Evolutionary conservation across 2,329 filamentous ascomycete species (phyloP), one percentile per base, ranked within the genome.

Genomic region (Diplodia sapinea): DNA sequence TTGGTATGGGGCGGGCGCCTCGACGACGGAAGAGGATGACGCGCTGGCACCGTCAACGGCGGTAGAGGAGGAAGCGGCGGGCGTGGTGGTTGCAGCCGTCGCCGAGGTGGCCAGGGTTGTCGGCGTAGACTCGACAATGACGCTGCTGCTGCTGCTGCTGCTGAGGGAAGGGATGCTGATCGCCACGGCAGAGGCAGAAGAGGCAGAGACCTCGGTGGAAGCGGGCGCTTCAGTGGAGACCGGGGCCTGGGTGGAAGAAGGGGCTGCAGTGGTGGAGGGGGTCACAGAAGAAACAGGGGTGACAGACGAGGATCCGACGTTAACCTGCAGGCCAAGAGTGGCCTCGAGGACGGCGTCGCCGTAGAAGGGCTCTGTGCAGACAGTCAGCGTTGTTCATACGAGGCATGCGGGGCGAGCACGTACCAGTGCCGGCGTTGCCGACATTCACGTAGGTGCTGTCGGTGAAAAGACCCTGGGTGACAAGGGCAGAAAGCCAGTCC

Each of bases 391-490:
- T 6, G 9, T 20, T n/a, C 7, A 11, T 47, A 9, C 9, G 17
- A 47, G 20, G n/a, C n/a, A 20, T 47, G 43, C 8, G 17, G 43
- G 43, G 43, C n/a, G 43, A 4, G 13, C 5, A 52, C 50, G 7
- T 15, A 52, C 69, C 71, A 11, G 69, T 70, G 13, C 80, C 80
- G 20, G 76, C 80, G 69, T 82, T 82, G 1, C 79, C 80, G 7
- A 82, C 79, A 64, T 82, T 82, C 43, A 82, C 78, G 67, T 77
- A 82, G 1, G 78, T 81, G 20, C 69, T 72, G 12, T 74, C 72
- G 3, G 70, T 71, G 67, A 81, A 81, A 23, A 79, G 71, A 57
- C 50, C 47, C 43, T 79, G 74, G 36, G 77, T 73, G 1, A 77
- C 77, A 56, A 82, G 68, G 13, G 77, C 78, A 23, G 74, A 49